phyloP scores from a whole-genome alignment of 106 monocot species.

The Iris macrosiphon region DNA sequence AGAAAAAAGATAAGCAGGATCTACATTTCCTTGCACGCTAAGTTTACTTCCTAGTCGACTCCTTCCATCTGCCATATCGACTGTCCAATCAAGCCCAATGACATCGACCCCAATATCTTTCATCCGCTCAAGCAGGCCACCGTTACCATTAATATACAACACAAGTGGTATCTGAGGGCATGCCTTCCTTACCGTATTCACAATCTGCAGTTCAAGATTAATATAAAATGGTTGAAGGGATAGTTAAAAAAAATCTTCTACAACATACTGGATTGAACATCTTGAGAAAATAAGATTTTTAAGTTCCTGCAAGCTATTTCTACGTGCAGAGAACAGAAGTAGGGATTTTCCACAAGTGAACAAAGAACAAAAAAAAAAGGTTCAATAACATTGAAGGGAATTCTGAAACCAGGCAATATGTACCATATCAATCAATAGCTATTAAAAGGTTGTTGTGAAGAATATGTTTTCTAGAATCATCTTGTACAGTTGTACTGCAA shows the following conservation, averaged over 20 bases:
- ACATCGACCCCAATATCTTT: constrained; percentile 76
- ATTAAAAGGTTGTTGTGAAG: no score
- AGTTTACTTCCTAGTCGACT: constrained; percentile 59
- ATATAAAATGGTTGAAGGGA: background rate
- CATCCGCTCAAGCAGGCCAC: constrained; percentile 86
- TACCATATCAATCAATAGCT: no score
- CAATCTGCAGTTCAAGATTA: constrained; percentile 50
- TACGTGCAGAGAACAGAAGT: no score
- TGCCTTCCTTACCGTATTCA: constrained; percentile 46
- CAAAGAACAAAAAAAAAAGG: no score
- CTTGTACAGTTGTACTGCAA: no score
- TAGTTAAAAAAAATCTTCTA: background rate
- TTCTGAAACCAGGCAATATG: no score
- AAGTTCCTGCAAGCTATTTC: no score
- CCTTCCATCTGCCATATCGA: constrained; percentile 95
- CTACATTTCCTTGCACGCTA: constrained; percentile 85
- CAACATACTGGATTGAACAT: no score
- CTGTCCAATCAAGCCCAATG: constrained; percentile 97
- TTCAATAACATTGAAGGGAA: no score
- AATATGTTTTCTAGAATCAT: no score
- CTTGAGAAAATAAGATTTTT: no score
- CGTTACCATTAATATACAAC: constrained; percentile 85
- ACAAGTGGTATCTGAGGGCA: constrained; percentile 79
- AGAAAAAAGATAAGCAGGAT: constrained; percentile 84
- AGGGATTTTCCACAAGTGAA: no score